A percentile compares a stretch with the other conserved stretches of the same genome.
Conservation (phyloP, 2,329 filamentous ascomycete species). For the Trichoderma aggressivum region DNA sequence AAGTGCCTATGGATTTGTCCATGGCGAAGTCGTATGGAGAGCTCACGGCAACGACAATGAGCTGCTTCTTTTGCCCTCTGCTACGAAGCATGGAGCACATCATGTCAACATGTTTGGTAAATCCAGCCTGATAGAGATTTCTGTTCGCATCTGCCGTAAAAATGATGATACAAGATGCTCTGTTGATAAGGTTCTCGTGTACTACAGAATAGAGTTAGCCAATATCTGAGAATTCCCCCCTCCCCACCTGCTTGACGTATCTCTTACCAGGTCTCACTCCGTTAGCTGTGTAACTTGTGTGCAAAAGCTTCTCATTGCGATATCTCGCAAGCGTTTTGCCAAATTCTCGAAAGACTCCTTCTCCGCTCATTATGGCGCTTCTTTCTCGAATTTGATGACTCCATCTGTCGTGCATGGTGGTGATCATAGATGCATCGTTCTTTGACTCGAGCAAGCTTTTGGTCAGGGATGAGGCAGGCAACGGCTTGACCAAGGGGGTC, state of each 20-base stretch:
- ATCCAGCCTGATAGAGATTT: constrained; percentile 89
- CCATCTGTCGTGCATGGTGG: constrained; percentile 53
- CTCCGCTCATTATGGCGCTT: constrained; percentile 77
- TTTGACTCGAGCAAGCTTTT: constrained; percentile 61
- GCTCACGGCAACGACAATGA: constrained; percentile 89
- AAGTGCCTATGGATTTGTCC: constrained; percentile 85
- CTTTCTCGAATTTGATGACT: constrained; percentile 54
- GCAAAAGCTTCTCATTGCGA: constrained; percentile 78
- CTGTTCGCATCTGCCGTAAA: constrained; percentile 91
- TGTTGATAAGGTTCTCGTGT: constrained; percentile 87
- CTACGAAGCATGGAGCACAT: constrained; percentile 82
- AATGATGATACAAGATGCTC: constrained; percentile 83
- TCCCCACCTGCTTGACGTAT: too few species aligned
- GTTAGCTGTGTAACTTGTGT: constrained; percentile 94
- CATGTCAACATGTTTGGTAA: constrained; percentile 94
- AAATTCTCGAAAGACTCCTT: constrained; percentile 87
- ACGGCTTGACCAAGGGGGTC: constrained; percentile 83
- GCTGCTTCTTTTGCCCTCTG: constrained; percentile 77
- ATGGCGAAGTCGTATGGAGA: constrained; percentile 96
- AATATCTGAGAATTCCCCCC: background rate
- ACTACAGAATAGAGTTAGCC: constrained; percentile 43
- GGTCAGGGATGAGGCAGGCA: constrained; percentile 84
- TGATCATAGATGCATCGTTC: constrained; percentile 33
- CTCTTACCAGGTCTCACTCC: constrained; percentile 69
- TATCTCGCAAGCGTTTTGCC: constrained; percentile 84